Base-by-base conservation (phyloP, 805 yeast genomes). In the Lipomyces starkeyi region DNA sequence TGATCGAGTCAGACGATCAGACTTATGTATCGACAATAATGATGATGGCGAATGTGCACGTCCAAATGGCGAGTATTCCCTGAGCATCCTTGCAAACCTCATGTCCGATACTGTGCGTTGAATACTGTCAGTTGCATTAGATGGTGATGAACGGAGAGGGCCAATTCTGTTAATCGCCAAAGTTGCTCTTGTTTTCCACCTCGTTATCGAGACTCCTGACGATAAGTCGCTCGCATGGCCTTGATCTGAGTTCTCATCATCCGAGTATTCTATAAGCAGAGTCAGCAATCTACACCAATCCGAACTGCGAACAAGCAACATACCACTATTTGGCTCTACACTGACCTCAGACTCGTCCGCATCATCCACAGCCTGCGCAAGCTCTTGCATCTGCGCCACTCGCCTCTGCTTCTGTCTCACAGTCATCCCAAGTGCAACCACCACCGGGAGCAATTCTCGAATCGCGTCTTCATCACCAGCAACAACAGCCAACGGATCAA, bases 401-500 rank as follows among this genome's bases (percentile, higher is more conserved):
- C 37, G 43, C 20, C 17, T 11, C 60, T 34, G 60, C 43, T 34
- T 55, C 53, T 64, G 58, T 35, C 17, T 34, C 47, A 58, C 61
- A 58, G 64, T 43, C 35, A 59, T 60, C 9, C 67, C 70, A n/a
- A 67, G 47, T 2, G 67, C 67, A 32, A 61, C 58, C 3, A 67
- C 20, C 54, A 64, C 67, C 60, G 40, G 62, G 27, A 64, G 52
- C 29, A 67, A 52, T 40, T 61, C 61, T 14, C 49, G n/a, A 17
- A 58, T 59, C 8, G 70, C 67, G 3, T 34, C 56, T 17, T 17
- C 29, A 17, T 63, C 62, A 3, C 70, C 67, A 11, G 61, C 13
- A 17, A 60, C 61, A 58, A 67, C 63, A 2, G 65, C 70, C 22
- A 63, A 20, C 17, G 70, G 70, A 53, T 67, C 70, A 53, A 67